Evolutionary conservation across 164 flowering plant genomes (phyloP), one percentile per base, ranked within the genome.

Genomic region (Kalanchoe fedtschenkoi): DNA sequence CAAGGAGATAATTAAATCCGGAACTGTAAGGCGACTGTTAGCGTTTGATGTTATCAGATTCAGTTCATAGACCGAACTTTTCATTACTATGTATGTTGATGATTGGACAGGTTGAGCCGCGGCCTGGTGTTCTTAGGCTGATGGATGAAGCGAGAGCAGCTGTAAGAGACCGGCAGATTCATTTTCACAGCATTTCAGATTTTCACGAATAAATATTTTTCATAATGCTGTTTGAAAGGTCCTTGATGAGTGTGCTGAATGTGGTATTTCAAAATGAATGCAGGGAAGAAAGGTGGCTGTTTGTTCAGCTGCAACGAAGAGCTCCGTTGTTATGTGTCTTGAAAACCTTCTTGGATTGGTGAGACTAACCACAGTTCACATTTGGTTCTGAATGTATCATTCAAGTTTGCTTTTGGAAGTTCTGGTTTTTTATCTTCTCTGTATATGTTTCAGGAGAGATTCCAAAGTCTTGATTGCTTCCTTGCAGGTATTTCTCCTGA

Each of bases 221-320:
- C 34, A 24, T 55, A 8, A 55, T 26, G 15, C 28, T 29, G 0
- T 1, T 46, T 19, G 54, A 21, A 46, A 46, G 47, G 47, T 39
- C 15, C 9, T 43, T 43, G 4, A 19, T 17, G 21, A 3, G 47
- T 0, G 47, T 16, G 47, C 47, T 43, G 21, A 43, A 16, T 43
- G 3, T 43, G 39, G 39, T 37, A 37, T 37, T 37, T 15, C 8
- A 47, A 47, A 46, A 7, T 5, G 53, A 46, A 1, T 58, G 47
- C 65, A 93, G 99, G 99, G 99, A n/a, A 85, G 71, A 60, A 80
- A 77, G 66, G 68, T 93, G 43, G 89, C 97, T 56, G 96, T 93
- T 69, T 93, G 99, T 78, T 93, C 97, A 61, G 99, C 99, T 58
- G 97, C 97, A 60, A 93, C 99, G 62, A 93, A 93, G 75, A 88